These are phyloP conservation scores for Penicillium sp. DNA, from an alignment of 2,329 filamentous ascomycete species.

Conservation along the genomic window DNA sequence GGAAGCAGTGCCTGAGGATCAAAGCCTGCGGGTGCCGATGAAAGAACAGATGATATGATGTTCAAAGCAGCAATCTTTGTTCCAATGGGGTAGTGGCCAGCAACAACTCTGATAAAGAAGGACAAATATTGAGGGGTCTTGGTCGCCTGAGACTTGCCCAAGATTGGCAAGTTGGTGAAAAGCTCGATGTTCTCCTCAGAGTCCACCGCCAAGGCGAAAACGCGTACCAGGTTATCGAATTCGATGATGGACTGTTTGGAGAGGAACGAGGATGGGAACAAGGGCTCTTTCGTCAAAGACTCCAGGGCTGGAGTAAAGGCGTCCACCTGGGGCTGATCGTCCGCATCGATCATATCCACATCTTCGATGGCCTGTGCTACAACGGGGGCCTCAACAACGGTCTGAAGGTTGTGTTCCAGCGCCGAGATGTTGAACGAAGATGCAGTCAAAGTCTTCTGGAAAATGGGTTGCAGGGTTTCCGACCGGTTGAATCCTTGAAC, in stretches of 20 bases:
- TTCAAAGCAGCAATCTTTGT: constrained; percentile 69
- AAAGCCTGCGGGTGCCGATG: constrained; percentile 50
- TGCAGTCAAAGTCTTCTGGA: constrained; percentile 66
- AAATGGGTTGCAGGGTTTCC: constrained; percentile 60
- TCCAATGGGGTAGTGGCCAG: constrained; percentile 66
- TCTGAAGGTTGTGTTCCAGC: constrained; percentile 72
- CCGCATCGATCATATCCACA: constrained; percentile 50
- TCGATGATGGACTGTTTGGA: constrained; percentile 31
- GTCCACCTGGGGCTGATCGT: constrained; percentile 29
- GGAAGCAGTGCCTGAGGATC: constrained; percentile 82
- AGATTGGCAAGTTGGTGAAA: constrained; percentile 42
- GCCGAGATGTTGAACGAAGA: constrained; percentile 71
- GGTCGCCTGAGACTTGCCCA: constrained; percentile 46
- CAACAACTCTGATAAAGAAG: constrained; percentile 76
- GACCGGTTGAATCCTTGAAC: constrained; percentile 67
- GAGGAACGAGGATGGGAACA: constrained; percentile 41
- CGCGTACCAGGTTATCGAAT: constrained; percentile 41
- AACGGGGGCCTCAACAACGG: constrained; percentile 62
- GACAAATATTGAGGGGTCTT: constrained; percentile 68
- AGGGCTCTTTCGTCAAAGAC: constrained; percentile 30
- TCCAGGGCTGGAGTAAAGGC: constrained; percentile 36
- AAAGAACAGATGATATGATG: constrained; percentile 58
- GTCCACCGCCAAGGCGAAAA: constrained; percentile 37
- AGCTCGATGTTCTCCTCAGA: constrained; percentile 32
- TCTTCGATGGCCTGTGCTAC: constrained; percentile 54